Evolutionary conservation across 139 green algal species (phyloP), one percentile per base, ranked within the genome.

Genomic region (Chlorella sp.): DNA sequence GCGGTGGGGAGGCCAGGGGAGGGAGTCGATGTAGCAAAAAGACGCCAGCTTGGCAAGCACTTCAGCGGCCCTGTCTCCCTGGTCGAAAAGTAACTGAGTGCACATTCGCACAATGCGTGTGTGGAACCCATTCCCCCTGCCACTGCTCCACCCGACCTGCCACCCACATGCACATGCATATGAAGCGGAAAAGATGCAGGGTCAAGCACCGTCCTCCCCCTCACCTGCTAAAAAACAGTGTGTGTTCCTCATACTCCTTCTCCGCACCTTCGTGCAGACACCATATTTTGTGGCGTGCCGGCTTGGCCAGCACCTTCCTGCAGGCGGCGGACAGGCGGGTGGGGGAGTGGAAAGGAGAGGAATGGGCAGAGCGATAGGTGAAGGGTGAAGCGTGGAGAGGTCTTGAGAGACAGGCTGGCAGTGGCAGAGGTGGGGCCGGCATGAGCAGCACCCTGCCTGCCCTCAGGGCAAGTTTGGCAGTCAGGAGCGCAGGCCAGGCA

Each of bases 261-360:
- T 84, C 78, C 78, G 3, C 14, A 2, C 78, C 78, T 22, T 16
- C 24, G 40, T 84, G 78, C 78, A 84, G 78, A 40, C 48, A 66
- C 78, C 78, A 84, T 7, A 84, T 84, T 21, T 84, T 84, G 78
- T 84, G 78, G 39, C 78, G 78, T 24, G 78, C 40, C 26, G 78
- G 78, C 28, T 61, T 60, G 40, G 78, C 78, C 78, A 84, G 78
- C 78, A 84, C 78, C 78, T 84, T 84, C 30, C 48, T 84, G 73
- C 73, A n/a, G 71, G 32, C 71, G 32, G 73, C 30, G 4, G n/a
- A n/a, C n/a, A n/a, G 32, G 48, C 19, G 66, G 66, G 66, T 16
- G 22, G 24, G 24, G 66, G 48, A 16, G 48, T 57, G 5, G 48
- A 5, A 5, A 71, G 64, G 21, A 71, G 64, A 26, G 64, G 64